These are phyloP conservation scores for Kurtzmaniella fragi DNA, from an alignment of 805 yeast species.

Conservation along the genomic window DNA sequence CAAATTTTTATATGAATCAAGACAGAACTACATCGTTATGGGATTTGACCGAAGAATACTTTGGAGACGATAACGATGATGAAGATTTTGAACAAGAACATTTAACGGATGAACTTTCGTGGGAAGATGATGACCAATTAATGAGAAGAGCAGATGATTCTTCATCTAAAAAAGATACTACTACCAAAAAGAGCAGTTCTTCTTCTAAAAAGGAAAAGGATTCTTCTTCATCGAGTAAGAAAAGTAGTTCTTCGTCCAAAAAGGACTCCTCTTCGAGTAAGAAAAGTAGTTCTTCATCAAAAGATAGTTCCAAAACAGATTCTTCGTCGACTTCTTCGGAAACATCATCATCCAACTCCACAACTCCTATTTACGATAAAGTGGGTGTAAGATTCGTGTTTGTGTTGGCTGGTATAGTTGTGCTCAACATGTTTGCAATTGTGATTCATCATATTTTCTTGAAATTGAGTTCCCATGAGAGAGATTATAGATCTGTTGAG, in stretches of 20 bases:
- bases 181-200: too few species aligned
- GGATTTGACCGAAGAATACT: too few species aligned
- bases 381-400: constrained; percentile 28
- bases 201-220: too few species aligned
- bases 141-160: background rate
- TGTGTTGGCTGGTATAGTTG: constrained; percentile 28
- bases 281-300: background rate
- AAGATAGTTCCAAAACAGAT: background rate
- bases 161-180: background rate
- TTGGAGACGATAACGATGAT: too few species aligned
- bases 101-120: too few species aligned
- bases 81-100: too few species aligned
- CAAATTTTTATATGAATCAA: too few species aligned
- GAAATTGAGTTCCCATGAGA: constrained; percentile 21
- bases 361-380: constrained; percentile 11
- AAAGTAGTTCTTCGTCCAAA: too few species aligned
- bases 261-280: background rate
- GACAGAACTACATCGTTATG: too few species aligned
- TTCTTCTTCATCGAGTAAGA: too few species aligned
- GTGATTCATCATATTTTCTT: constrained; percentile 33
- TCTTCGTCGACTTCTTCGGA: background rate
- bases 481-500: constrained; percentile 29
- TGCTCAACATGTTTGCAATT: constrained; percentile 33
- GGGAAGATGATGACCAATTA: too few species aligned
- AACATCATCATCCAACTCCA: background rate